Conservation (phyloP, 1,139 yeast genomes). For the Sugiyamaella pinicola region DNA sequence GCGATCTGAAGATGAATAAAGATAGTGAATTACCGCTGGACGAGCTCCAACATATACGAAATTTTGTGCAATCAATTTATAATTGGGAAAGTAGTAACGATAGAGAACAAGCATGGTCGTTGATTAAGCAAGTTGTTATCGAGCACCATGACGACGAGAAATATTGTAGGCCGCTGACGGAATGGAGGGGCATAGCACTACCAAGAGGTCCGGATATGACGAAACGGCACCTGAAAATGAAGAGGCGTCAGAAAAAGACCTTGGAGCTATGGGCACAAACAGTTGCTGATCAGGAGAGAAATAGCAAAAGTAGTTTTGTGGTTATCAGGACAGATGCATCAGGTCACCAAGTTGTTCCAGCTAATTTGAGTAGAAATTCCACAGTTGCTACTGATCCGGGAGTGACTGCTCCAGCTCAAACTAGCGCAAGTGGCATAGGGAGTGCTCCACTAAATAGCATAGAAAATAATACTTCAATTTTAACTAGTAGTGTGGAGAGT, state of each 20-base stretch:
- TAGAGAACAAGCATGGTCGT: conserved; percentile 17
- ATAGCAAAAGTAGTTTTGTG: not conserved
- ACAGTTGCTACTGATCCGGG: not conserved
- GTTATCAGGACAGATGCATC: not conserved
- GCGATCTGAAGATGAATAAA: conserved; percentile 15
- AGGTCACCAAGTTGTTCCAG: not conserved
- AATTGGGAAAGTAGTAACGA: conserved; percentile 6
- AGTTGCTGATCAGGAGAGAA: not conserved
- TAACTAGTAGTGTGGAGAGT: no score
- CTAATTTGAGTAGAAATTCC: not conserved
- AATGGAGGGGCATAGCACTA: conserved; percentile 12
- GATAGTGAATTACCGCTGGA: conserved; percentile 2
- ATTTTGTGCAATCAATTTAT: conserved; percentile 8
- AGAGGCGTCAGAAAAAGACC: conserved; percentile 13
- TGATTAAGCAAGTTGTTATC: conserved; percentile 15
- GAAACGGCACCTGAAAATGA: conserved; percentile 1
- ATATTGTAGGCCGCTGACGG: not conserved
- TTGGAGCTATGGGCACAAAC: conserved; percentile 9
- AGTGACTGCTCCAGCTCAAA: not conserved
- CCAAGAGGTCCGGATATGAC: conserved; percentile 16
- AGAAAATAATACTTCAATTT: no score
- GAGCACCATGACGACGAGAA: conserved; percentile 8
- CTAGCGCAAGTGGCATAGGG: no score
- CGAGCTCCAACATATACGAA: conserved; percentile 9
- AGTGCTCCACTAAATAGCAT: no score